Conservation (phyloP, 768 basidiomycete species). For the Boletus coccyginus region DNA sequence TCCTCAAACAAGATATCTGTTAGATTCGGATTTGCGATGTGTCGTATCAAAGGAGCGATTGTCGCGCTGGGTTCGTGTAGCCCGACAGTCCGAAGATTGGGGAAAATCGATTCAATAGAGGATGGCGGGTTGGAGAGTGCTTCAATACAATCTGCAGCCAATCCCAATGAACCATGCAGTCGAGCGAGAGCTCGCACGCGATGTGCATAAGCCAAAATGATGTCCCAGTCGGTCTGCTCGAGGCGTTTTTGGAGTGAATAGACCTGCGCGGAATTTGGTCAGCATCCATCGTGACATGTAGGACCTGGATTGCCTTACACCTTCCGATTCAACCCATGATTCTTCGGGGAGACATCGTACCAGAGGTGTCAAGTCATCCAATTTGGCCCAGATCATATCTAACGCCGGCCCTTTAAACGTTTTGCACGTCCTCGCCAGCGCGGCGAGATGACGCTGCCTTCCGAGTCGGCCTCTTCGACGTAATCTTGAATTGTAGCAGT, state of each 20-base stretch:
- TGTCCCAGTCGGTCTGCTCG: too few relatives aligned
- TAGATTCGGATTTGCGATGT: slow-evolving; percentile 2
- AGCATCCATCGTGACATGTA: too few relatives aligned
- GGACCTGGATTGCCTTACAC: too few relatives aligned
- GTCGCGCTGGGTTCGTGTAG: neutral
- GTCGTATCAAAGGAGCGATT: slow-evolving; percentile 6
- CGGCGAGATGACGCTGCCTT: neutral
- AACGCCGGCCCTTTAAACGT: slow-evolving; percentile 10
- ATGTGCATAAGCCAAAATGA: neutral
- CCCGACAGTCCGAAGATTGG: slow-evolving; percentile 6
- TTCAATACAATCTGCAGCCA: neutral
- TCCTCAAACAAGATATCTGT: neutral
- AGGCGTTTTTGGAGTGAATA: too few relatives aligned
- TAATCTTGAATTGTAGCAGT: neutral
- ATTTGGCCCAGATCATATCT: too few relatives aligned
- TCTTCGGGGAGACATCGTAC: too few relatives aligned
- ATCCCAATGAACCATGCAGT: neutral
- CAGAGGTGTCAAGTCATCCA: too few relatives aligned
- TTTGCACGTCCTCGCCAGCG: slow-evolving; percentile 9
- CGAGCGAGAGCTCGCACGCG: slow-evolving; percentile 7
- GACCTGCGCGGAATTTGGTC: too few relatives aligned
- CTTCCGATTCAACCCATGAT: too few relatives aligned
- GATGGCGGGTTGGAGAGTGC: neutral
- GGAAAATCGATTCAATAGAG: slow-evolving; percentile 1
- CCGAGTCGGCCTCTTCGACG: neutral